Evolutionary conservation across 2,329 filamentous ascomycete genomes (phyloP).

Genomic region (Verticillium zaregamsianum): DNA sequence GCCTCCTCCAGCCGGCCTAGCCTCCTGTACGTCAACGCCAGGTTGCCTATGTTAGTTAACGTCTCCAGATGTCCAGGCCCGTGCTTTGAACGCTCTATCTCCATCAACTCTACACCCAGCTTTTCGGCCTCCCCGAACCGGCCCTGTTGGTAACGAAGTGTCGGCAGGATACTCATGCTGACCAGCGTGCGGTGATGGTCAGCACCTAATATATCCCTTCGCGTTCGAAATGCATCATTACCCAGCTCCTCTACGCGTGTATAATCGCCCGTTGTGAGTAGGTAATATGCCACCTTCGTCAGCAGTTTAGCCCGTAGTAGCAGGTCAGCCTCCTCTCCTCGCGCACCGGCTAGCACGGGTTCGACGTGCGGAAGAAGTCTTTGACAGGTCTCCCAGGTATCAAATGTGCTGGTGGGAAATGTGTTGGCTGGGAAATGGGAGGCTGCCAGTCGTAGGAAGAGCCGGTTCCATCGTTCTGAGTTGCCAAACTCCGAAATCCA

Average conservation of each 20-base stretch:
- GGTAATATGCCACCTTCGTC: not conserved
- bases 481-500: slow-evolving; percentile 13
- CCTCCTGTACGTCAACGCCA: not conserved
- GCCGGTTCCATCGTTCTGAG: slow-evolving; percentile 2
- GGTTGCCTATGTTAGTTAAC: too few species aligned
- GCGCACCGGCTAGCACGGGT: not conserved
- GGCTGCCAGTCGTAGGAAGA: slow-evolving; percentile 8
- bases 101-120: too few species aligned
- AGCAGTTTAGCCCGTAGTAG: not conserved
- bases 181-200: slow-evolving; percentile 25
- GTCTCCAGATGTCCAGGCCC: too few species aligned
- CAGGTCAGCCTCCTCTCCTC: not conserved
- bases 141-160: too few species aligned
- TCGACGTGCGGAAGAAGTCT: not conserved
- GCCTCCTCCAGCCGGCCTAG: too few species aligned
- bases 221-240: not conserved
- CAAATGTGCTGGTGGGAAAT: slow-evolving; percentile 1
- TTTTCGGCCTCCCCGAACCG: too few species aligned
- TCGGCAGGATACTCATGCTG: too few species aligned
- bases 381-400: slow-evolving; percentile 5
- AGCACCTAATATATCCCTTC: slow-evolving; percentile 11
- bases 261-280: not conserved
- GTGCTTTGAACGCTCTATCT: too few species aligned
- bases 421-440: slow-evolving; percentile 6
- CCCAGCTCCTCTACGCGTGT: not conserved